phyloP scores from a whole-genome alignment of 805 yeast genomes.

The Candida mattraensis region DNA sequence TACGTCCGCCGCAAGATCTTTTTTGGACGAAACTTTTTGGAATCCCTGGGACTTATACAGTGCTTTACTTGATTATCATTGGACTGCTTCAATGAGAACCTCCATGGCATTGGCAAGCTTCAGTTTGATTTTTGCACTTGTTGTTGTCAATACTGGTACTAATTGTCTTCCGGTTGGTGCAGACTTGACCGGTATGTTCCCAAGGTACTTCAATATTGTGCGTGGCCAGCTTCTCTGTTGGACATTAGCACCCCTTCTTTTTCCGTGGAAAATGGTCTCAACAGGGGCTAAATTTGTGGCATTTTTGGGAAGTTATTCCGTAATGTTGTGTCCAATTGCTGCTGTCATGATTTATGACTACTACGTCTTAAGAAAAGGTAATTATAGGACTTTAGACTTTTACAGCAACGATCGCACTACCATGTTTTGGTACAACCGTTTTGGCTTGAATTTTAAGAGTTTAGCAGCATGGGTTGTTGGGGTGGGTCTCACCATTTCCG shows the following conservation, averaged over 20 bases:
- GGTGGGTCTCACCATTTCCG: slow-evolving; percentile 11
- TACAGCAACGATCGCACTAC: slow-evolving; percentile 10
- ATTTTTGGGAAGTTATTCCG: slow-evolving; percentile 16
- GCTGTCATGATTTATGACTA: slow-evolving; percentile 17
- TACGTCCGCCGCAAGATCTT: slow-evolving; percentile 10
- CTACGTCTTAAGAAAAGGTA: slow-evolving; percentile 15
- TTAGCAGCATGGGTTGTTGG: slow-evolving; percentile 10
- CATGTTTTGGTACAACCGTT: slow-evolving; percentile 8
- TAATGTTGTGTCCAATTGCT: slow-evolving; percentile 14
- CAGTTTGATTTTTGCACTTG: slow-evolving; percentile 17
- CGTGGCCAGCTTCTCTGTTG: slow-evolving; percentile 17
- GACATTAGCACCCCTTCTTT: slow-evolving; percentile 11
- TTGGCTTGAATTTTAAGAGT: slow-evolving; percentile 11
- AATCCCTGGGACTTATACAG: slow-evolving; percentile 27
- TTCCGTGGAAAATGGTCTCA: slow-evolving; percentile 17
- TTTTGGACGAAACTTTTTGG: slow-evolving; percentile 24
- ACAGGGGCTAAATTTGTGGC: slow-evolving; percentile 15
- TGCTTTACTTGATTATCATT: slow-evolving; percentile 25
- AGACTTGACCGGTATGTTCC: slow-evolving; percentile 25
- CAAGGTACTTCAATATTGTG: slow-evolving; percentile 27
- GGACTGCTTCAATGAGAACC: slow-evolving; percentile 26
- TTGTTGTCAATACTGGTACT: slow-evolving; percentile 28
- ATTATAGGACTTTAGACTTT: slow-evolving; percentile 15
- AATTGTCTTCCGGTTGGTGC: slow-evolving; percentile 23
- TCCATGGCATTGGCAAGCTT: slow-evolving; percentile 20